Conservation (phyloP, 2,329 filamentous ascomycete species). For the Pleoardoris graminearum region DNA sequence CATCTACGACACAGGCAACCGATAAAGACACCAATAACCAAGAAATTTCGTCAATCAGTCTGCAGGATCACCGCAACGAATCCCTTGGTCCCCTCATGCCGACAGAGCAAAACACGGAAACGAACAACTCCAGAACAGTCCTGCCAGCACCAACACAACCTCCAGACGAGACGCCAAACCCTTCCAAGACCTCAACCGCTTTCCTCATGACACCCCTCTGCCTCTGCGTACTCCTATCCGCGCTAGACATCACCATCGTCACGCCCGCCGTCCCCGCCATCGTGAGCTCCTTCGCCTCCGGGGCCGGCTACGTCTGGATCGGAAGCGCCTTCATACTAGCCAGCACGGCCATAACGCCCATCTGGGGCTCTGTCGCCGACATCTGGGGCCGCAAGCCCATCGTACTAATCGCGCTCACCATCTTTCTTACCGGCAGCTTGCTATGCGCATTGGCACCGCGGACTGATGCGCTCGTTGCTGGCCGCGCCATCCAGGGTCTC, state of each 20-base stretch:
- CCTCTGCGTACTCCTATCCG: slow-evolving; percentile 28
- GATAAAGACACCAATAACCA: too few relatives aligned
- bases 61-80: too few relatives aligned
- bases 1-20: too few relatives aligned
- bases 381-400: slow-evolving; percentile 60
- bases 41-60: too few relatives aligned
- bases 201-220: neutral
- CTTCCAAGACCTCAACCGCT: too few relatives aligned
- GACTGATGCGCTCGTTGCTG: slow-evolving; percentile 56
- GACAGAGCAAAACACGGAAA: too few relatives aligned
- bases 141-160: too few relatives aligned
- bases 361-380: slow-evolving; percentile 64
- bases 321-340: slow-evolving; percentile 71
- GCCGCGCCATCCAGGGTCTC: slow-evolving; percentile 55
- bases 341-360: slow-evolving; percentile 63
- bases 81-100: too few relatives aligned
- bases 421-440: slow-evolving; percentile 46
- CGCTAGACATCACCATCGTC: slow-evolving; percentile 18
- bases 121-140: too few relatives aligned
- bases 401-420: slow-evolving; percentile 46
- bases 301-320: slow-evolving; percentile 73
- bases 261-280: slow-evolving; percentile 55
- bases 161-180: too few relatives aligned
- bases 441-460: slow-evolving; percentile 50
- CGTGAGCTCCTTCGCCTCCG: slow-evolving; percentile 62